Evolutionary conservation across 2,329 filamentous ascomycete genomes (phyloP).

Genomic region (Apiospora arundinis): DNA sequence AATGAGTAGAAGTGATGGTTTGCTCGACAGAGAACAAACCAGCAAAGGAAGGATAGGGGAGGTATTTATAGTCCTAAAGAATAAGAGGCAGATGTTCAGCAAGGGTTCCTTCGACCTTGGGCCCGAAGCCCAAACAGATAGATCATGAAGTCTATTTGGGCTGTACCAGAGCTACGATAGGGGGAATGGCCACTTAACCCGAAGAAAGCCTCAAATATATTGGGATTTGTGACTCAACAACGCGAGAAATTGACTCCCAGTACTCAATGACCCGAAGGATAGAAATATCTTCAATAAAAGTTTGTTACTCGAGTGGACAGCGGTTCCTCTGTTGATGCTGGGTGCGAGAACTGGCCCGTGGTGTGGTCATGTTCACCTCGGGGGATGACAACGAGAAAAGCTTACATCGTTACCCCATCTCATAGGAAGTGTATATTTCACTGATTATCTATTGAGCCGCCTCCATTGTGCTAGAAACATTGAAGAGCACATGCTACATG

Average conservation of each 20-base stretch:
- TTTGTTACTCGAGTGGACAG: too few species aligned
- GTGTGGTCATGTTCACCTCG: not conserved
- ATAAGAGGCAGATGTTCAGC: not conserved
- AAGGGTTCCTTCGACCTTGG: not conserved
- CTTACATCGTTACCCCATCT: not conserved
- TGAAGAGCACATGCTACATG: not conserved
- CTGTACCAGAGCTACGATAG: not conserved
- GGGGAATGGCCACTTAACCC: not conserved
- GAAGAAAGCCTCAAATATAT: not conserved
- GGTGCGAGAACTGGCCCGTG: not conserved
- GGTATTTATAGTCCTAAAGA: not conserved
- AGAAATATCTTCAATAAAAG: too few species aligned
- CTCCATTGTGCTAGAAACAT: not conserved
- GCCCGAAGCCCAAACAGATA: not conserved
- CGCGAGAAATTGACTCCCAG: not conserved
- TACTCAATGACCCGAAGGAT: not conserved
- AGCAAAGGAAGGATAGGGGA: not conserved
- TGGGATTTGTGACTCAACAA: not conserved
- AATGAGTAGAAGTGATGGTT: not conserved
- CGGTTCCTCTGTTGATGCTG: not conserved
- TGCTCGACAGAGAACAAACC: not conserved
- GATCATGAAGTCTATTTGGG: not conserved
- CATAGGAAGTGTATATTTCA: not conserved
- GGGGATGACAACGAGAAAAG: not conserved
- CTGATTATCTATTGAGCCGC: not conserved